These are phyloP conservation scores for Phytopythium oedochilum DNA, from an alignment of 352 stramenopile genomes.

Conservation along the genomic window DNA sequence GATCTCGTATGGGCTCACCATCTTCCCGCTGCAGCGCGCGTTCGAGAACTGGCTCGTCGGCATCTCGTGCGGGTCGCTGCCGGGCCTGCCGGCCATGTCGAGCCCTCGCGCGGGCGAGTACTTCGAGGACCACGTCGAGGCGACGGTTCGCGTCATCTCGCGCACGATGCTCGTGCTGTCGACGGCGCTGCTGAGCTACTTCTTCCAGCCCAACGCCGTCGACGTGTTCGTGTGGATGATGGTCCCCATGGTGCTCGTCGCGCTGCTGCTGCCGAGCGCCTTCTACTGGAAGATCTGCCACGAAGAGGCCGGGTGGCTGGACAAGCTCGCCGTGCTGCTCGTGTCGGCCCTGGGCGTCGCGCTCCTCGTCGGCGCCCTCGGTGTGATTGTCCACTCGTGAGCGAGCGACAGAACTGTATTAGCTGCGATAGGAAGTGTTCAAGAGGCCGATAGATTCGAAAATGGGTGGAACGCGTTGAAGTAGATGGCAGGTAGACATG, in stretches of 20 bases:
- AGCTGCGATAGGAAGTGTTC: too few species aligned
- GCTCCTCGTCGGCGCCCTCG: slow-evolving; percentile 47
- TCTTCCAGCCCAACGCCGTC: slow-evolving; percentile 48
- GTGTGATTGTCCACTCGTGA: slow-evolving; percentile 25
- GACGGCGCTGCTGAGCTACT: slow-evolving; percentile 48
- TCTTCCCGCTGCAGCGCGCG: slow-evolving; percentile 63
- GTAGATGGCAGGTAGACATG: too few species aligned
- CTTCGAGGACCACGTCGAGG: slow-evolving; percentile 16
- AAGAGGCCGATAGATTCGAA: too few species aligned
- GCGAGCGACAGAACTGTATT: too few species aligned
- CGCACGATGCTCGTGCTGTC: slow-evolving; percentile 43
- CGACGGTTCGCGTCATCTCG: slow-evolving; percentile 37
- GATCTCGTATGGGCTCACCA: slow-evolving; percentile 61
- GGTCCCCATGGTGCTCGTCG: slow-evolving; percentile 49
- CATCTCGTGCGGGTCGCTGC: slow-evolving; percentile 14
- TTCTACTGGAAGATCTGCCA: slow-evolving; percentile 71
- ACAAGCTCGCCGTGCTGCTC: slow-evolving; percentile 32
- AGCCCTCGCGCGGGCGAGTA: slow-evolving; percentile 6
- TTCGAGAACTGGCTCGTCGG: slow-evolving; percentile 53
- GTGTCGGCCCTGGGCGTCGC: slow-evolving; percentile 24
- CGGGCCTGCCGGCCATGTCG: not conserved
- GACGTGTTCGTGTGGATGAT: slow-evolving; percentile 63
- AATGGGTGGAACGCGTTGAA: too few species aligned
- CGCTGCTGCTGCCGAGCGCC: slow-evolving; percentile 53
- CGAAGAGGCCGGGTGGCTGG: slow-evolving; percentile 55